Base-by-base conservation (phyloP, 495 filamentous ascomycete genomes). In the Ascobolus immersus region DNA sequence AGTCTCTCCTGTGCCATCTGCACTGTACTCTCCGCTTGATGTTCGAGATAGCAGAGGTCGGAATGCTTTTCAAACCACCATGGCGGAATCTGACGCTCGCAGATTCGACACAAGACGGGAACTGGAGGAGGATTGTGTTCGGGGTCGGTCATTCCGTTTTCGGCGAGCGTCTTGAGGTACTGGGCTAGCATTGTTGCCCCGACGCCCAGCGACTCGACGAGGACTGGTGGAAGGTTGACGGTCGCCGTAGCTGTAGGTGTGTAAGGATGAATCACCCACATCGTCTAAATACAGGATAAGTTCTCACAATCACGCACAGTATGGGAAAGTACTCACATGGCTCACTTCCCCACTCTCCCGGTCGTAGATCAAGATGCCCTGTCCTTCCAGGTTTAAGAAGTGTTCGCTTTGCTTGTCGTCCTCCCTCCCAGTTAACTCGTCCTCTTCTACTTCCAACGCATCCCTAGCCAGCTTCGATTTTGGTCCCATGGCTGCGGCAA, bases 21-120 rank as follows among this genome's bases (percentile, higher is more conserved):
- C 8, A 96, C 82, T 37, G 93, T 84, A 73, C 91, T 84, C 51
- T 96, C 86, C 1, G 89, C 84, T 28, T 74, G 70, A 51, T 96
- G 86, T 49, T 96, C 86, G 50, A 93, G 79, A 34, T 91, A 58
- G 48, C 86, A 96, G 7, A 93, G 63, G 40, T 96, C 86, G 0
- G 86, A 90, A 48, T 96, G 86, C 52, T 93, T 94, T 53, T 93
- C 82, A 44, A 96, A 96, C 89, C 86, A 94, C 86, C 86, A 96
- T 11, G 86, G 80, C n/a, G 77, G 77, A 26, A 96, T 92, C 39
- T 92, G 78, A 28, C 89, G 77, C 48, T 96, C 86, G 47, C 86
- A 96, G 39, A 96, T 94, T 23, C 86, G 78, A 52, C 86, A 96
- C 17, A 96, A 65, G 6, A 94, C 73, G 1, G 82, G 80, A 4